A percentile compares a stretch with the other conserved stretches of the same genome.
Evolutionary conservation across 108 stramenopile species (phyloP).

Genomic region (Pinguiococcus pyrenoidosus): DNA sequence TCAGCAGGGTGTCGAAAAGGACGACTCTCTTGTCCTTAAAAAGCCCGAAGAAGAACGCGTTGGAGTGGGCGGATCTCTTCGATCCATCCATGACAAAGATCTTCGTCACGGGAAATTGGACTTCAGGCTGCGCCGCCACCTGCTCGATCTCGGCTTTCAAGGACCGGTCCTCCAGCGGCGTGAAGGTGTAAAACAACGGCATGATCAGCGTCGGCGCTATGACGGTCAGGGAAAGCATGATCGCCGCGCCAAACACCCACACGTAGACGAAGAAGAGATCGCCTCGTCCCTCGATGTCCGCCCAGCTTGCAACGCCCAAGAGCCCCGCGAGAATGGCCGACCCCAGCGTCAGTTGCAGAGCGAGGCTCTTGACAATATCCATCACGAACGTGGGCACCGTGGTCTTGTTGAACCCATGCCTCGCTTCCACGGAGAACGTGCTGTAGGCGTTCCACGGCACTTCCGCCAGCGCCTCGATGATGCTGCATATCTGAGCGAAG

Average conservation of each 20-base stretch:
- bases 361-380: constrained; percentile 76
- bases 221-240: constrained; percentile 78
- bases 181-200: constrained; percentile 97
- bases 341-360: no score
- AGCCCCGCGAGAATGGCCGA: constrained; percentile 70
- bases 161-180: constrained; percentile 65
- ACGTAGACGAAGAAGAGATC: constrained; percentile 79
- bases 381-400: constrained; percentile 66
- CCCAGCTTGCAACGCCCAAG: constrained; percentile 59
- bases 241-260: constrained; percentile 75
- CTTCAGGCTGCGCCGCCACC: constrained; percentile 60
- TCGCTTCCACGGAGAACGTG: constrained; percentile 81
- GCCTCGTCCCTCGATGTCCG: constrained; percentile 67
- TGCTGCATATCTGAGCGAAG: no score
- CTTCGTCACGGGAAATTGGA: constrained; percentile 89
- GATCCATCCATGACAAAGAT: constrained; percentile 95
- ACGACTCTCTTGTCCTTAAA: constrained; percentile 95
- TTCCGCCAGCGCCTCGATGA: neutral
- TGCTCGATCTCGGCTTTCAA: constrained; percentile 73
- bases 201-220: constrained; percentile 83
- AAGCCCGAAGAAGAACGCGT: constrained; percentile 98
- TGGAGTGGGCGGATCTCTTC: constrained; percentile 85
- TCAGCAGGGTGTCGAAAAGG: constrained; percentile 90
- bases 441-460: constrained; percentile 41
- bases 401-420: constrained; percentile 96